phyloP scores from a whole-genome alignment of 805 yeast species.

The Wickerhamiella kurtzmanii region DNA sequence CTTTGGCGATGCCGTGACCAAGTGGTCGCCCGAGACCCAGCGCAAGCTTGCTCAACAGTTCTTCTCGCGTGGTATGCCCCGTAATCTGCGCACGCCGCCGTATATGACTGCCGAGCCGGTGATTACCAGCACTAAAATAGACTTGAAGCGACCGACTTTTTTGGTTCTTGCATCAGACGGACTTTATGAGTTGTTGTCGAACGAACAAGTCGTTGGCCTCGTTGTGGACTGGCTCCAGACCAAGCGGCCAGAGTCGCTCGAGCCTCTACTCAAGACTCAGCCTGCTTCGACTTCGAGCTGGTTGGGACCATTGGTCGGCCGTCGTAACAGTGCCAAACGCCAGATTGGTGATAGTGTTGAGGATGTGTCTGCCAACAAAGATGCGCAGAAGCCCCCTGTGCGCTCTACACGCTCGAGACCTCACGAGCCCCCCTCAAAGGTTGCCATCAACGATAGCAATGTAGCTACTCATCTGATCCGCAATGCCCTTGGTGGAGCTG shows the following conservation, averaged over 20 bases:
- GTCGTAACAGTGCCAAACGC: constrained; percentile 6
- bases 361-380: constrained; percentile 33
- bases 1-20: constrained; percentile 93
- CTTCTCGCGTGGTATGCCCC: constrained; percentile 57
- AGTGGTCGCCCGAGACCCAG: constrained; percentile 66
- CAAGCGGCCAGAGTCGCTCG: constrained; percentile 33
- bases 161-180: constrained; percentile 92
- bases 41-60: constrained; percentile 57
- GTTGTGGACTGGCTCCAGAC: constrained; percentile 89
- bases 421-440: constrained; percentile 13
- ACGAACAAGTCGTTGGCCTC: constrained; percentile 82
- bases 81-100: constrained; percentile 79
- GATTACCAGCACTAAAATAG: constrained; percentile 64
- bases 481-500: constrained; percentile 85
- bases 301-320: constrained; percentile 12
- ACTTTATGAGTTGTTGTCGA: constrained; percentile 75
- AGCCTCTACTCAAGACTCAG: constrained; percentile 15
- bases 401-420: constrained; percentile 24
- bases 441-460: constrained; percentile 59
- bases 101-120: constrained; percentile 96
- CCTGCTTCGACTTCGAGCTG: constrained; percentile 7
- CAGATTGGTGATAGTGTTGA: constrained; percentile 21
- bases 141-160: constrained; percentile 59
- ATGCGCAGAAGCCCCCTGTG: constrained; percentile 56
- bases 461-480: constrained; percentile 88